Percentiles rank a stretch among this genome's conserved stretches.
Conservation (phyloP, 2,329 filamentous ascomycete species). For the Kalaharituber pfeilii region DNA sequence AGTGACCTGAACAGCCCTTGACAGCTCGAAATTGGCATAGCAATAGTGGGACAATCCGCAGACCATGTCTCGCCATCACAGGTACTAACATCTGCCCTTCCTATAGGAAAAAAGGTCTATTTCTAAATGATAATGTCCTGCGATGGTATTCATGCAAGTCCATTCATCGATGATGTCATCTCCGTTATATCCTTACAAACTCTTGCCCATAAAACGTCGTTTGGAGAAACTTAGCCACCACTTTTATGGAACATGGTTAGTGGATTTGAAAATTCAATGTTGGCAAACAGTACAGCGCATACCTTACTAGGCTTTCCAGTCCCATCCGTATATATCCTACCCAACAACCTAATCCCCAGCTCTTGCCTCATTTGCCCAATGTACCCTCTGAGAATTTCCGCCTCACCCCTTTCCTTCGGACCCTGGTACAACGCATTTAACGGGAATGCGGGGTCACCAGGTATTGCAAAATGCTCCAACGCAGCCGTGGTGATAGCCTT, state of each 20-base stretch:
- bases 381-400: constrained; percentile 75
- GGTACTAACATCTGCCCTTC: no score
- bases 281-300: constrained; percentile 4
- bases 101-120: no score
- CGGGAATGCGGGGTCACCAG: constrained; percentile 81
- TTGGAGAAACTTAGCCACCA: constrained; percentile 99
- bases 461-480: constrained; percentile 89
- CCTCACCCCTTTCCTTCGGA: constrained; percentile 70
- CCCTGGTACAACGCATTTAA: constrained; percentile 94
- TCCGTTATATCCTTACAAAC: no score
- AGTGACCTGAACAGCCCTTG: no score
- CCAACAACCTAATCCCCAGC: constrained; percentile 63
- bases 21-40: no score
- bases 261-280: no score
- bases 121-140: no score
- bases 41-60: no score
- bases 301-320: constrained; percentile 46
- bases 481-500: constrained; percentile 37
- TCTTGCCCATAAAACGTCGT: constrained; percentile 99
- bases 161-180: no score
- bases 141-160: neutral
- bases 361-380: constrained; percentile 87
- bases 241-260: no score
- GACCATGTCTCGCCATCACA: no score
- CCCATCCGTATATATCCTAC: constrained; percentile 67